These are phyloP conservation scores for Collybia sp. DNA, from an alignment of 768 basidiomycete genomes.

Conservation along the genomic window DNA sequence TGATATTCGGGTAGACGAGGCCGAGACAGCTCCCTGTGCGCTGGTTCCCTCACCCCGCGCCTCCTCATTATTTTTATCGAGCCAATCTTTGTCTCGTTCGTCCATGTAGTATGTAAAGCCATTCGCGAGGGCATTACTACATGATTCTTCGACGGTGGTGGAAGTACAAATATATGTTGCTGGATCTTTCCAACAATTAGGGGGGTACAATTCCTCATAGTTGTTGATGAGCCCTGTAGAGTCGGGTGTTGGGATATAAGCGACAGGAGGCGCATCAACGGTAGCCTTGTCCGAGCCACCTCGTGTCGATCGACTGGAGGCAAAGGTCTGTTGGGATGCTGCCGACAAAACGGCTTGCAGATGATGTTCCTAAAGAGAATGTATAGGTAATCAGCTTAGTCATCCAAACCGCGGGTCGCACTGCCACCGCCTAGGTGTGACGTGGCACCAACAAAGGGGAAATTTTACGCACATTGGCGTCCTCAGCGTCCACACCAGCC, in stretches of 20 bases:
- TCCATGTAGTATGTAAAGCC: conserved; percentile 93
- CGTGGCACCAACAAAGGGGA: conserved; percentile 28
- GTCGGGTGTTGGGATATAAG: conserved; percentile 91
- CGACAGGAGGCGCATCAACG: conserved; percentile 37
- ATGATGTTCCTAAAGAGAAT: conserved; percentile 45
- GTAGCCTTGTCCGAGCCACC: conserved; percentile 26
- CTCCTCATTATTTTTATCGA: conserved; percentile 86
- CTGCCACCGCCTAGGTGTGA: conserved; percentile 39
- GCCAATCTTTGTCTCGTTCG: conserved; percentile 93
- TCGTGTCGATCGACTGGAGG: conserved; percentile 21
- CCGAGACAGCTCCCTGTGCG: conserved; percentile 62
- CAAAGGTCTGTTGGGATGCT: conserved; percentile 28
- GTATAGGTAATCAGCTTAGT: conserved; percentile 37
- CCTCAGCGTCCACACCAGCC: conserved; percentile 88
- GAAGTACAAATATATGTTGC: conserved; percentile 75
- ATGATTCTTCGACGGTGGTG: conserved; percentile 79
- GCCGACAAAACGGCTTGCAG: conserved; percentile 47
- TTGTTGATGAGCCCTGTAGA: conserved; percentile 76
- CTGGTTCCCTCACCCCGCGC: conserved; percentile 85
- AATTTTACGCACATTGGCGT: conserved; percentile 78
- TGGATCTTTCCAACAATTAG: conserved; percentile 71
- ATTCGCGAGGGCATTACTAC: conserved; percentile 54
- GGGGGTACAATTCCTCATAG: conserved; percentile 73
- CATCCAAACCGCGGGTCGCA: conserved; percentile 46
- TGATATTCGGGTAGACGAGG: conserved; percentile 49